A percentile compares a stretch with the other conserved stretches of the same genome.
phyloP scores from a whole-genome alignment of 371 early-diverging fungal species.

The Rhizomucor pusillus region DNA sequence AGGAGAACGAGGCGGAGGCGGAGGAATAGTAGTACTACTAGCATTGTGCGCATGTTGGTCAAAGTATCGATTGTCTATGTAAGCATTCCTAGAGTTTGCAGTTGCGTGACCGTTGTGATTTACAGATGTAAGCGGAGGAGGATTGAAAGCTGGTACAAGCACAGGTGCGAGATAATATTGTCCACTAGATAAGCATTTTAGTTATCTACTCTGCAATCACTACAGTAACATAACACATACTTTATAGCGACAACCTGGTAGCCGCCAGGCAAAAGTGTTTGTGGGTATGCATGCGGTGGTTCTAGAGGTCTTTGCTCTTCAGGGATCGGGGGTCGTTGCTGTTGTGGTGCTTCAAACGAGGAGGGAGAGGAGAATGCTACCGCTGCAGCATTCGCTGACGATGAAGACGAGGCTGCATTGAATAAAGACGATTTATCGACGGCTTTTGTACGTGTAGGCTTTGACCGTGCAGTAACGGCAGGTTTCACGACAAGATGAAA shows the following conservation, averaged over 20 bases:
- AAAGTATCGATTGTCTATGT: no score
- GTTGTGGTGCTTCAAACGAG: conserved; percentile 1
- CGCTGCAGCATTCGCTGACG: conserved; percentile 1
- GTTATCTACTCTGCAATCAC: neutral
- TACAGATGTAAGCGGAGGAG: neutral
- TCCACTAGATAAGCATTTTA: conserved; percentile 26
- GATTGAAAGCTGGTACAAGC: conserved; percentile 16
- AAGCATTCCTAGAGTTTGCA: no score
- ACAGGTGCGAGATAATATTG: conserved; percentile 44
- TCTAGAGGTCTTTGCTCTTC: conserved; percentile 4
- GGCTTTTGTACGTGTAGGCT: conserved; percentile 1
- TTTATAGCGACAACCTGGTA: conserved; percentile 42
- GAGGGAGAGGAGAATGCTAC: conserved; percentile 1
- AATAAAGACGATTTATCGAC: no score
- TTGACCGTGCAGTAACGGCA: conserved; percentile 8
- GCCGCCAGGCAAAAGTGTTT: conserved; percentile 37
- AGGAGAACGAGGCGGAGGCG: neutral
- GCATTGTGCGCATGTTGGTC: no score
- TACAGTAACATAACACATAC: conserved; percentile 17
- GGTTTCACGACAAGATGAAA: conserved; percentile 52
- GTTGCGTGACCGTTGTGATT: no score
- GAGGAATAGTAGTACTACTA: conserved; percentile 6
- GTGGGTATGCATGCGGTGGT: no score
- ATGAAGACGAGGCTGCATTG: neutral
- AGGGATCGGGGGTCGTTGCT: neutral